Conservation (phyloP, 257 asterid genomes). For the Nicotiana sylvestris region DNA sequence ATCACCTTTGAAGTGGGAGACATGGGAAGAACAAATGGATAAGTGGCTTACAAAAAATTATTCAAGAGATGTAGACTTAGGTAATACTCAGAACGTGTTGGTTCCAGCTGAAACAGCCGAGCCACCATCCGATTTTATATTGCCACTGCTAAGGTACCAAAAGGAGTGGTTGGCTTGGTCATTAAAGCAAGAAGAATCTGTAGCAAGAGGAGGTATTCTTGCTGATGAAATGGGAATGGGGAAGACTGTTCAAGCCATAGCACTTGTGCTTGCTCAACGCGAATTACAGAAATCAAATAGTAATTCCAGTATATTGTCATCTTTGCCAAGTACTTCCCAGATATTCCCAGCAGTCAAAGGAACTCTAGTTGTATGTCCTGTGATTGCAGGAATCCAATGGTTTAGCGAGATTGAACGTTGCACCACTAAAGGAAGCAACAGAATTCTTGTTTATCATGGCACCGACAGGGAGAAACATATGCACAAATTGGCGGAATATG, state of each 20-base stretch:
- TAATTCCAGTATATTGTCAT: constrained; percentile 21
- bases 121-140: constrained; percentile 59
- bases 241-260: constrained; percentile 84
- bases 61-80: constrained; percentile 34
- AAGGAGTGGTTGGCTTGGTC: constrained; percentile 96
- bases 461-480: constrained; percentile 48
- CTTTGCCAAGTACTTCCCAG: constrained; percentile 43
- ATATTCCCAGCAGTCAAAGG: constrained; percentile 55
- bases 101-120: constrained; percentile 43
- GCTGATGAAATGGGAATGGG: constrained; percentile 99
- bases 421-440: constrained; percentile 68
- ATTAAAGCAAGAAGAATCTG: constrained; percentile 75
- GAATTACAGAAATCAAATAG: constrained; percentile 31
- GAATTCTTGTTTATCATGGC: constrained; percentile 79
- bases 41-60: constrained; percentile 56
- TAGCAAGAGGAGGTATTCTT: constrained; percentile 74
- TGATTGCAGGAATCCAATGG: constrained; percentile 83
- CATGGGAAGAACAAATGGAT: constrained; percentile 49
- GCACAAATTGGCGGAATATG: constrained; percentile 56
- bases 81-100: constrained; percentile 43
- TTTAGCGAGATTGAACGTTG: constrained; percentile 68
- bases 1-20: constrained; percentile 62
- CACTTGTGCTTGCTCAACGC: constrained; percentile 75
- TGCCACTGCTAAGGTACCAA: constrained; percentile 73
- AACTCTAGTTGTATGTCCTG: constrained; percentile 83